Evolutionary conservation across 257 asterid species (phyloP), one percentile per base, ranked within the genome.

Genomic region (Linaria vulgaris): DNA sequence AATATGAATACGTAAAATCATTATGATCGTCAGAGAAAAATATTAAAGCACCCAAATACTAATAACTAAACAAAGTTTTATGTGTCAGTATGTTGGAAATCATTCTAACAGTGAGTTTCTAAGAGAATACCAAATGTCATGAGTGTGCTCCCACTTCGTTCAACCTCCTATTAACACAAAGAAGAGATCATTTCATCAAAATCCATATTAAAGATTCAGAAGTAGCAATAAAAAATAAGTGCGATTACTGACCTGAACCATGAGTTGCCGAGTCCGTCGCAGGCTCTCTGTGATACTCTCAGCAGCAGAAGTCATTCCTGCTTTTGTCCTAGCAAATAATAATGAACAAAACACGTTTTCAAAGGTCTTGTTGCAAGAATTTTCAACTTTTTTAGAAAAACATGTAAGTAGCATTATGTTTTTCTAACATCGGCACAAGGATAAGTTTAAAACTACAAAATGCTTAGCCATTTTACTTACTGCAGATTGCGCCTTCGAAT

Each of bases 301-400:
- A 71, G 99, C 89, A 49, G 99, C 96, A 79, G 97, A 82, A 72
- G 97, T 94, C 97, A 94, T 85, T 64, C 97, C 96, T 65, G 95
- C 90, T 81, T 78, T 87, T 38, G 99, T 94, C 87, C 99, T 94
- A 73, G 39, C 24, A 66, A 66, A 63, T 24, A 76, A 49, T 65
- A 51, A 72, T 45, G 24, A 34, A 7, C 31, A n/a, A n/a, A 30
- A 17, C 16, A 52, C 50, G 23, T 62, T 66, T 37, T 60, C 45
- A 41, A 54, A 25, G 43, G 37, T 59, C 56, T 16, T 57, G 56
- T 55, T 53, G 59, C 58, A 43, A 16, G 34, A 55, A 47, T 23
- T 56, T n/a, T 31, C 12, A 46, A 21, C 52, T 25, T 34, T 34
- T 56, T 31, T 30, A 24, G 34, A 6, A 27, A 27, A 6, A 27